Percentiles rank a stretch among this genome's conserved stretches.
Conservation (phyloP, 495 filamentous ascomycete genomes). For the Trichoderma reesei region DNA sequence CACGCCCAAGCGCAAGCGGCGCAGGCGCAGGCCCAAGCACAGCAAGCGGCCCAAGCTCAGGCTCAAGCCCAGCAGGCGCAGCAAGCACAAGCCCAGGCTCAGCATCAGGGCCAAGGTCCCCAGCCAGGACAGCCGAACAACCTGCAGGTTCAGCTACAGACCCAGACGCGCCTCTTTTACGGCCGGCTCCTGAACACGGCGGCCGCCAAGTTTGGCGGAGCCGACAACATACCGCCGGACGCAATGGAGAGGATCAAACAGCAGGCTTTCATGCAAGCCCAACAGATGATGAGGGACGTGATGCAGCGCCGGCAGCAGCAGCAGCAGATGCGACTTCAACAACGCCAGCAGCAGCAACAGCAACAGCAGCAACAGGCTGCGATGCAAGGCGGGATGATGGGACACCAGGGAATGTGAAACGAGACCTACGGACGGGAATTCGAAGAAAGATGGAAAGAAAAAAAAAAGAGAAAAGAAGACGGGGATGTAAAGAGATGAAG, state of each 20-base stretch:
- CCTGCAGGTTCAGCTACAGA: constrained; percentile 18
- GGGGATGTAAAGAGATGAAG: background rate
- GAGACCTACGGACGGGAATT: too few species aligned
- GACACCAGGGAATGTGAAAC: constrained; percentile 21
- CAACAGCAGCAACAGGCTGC: constrained; percentile 26
- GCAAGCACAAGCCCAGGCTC: constrained; percentile 28
- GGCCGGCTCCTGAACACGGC: constrained; percentile 39
- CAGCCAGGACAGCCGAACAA: constrained; percentile 20
- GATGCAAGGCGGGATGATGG: constrained; percentile 30
- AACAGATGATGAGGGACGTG: constrained; percentile 24
- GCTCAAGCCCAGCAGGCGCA: background rate
- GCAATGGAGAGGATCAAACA: constrained; percentile 23
- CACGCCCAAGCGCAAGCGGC: constrained; percentile 28
- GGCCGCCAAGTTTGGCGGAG: constrained; percentile 27
- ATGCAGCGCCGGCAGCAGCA: constrained; percentile 35
- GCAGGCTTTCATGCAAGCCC: constrained; percentile 18
- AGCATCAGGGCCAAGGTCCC: constrained; percentile 15
- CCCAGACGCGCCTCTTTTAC: constrained; percentile 33
- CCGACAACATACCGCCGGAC: constrained; percentile 26
- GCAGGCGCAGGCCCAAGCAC: constrained; percentile 15
- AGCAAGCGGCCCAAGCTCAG: background rate
- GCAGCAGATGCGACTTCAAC: constrained; percentile 30
- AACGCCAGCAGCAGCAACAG: constrained; percentile 17
- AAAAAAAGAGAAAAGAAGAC: background rate
- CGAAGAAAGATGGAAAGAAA: background rate